Conservation (phyloP, 148 eudicot genomes). For the Camellia japonica region DNA sequence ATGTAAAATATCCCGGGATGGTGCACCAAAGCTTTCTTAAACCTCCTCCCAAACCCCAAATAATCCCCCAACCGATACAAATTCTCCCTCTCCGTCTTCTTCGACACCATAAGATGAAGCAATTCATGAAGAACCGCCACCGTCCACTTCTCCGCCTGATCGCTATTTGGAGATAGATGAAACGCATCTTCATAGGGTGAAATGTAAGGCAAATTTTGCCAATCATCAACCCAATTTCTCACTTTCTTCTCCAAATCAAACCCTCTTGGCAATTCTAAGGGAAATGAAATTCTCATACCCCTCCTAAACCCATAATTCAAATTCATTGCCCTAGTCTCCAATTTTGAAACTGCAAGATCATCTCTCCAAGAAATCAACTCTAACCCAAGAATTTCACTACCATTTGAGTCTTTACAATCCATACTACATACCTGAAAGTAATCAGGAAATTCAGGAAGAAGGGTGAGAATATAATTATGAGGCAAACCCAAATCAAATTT, state of each 20-base stretch:
- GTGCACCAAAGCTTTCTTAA: conserved; percentile 68
- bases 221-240: conserved; percentile 58
- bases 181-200: conserved; percentile 78
- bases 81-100: conserved; percentile 61
- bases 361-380: conserved; percentile 63
- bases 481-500: conserved; percentile 74
- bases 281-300: conserved; percentile 35
- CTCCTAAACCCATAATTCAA: conserved; percentile 23
- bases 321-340: conserved; percentile 33
- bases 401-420: conserved; percentile 22
- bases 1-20: conserved; percentile 79
- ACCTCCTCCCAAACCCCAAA: conserved; percentile 62
- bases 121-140: conserved; percentile 74
- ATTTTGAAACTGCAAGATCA: conserved; percentile 46
- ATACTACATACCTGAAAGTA: conserved; percentile 54
- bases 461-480: conserved; percentile 38
- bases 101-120: conserved; percentile 56
- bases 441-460: conserved; percentile 61
- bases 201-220: conserved; percentile 81
- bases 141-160: conserved; percentile 71
- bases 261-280: conserved; percentile 56
- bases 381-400: conserved; percentile 36
- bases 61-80: conserved; percentile 57
- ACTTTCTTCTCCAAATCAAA: conserved; percentile 78
- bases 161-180: conserved; percentile 54